Evolutionary conservation across 768 basidiomycete species (phyloP), one percentile per base, ranked within the genome.

Genomic region (Rhizopogon vulgaris): DNA sequence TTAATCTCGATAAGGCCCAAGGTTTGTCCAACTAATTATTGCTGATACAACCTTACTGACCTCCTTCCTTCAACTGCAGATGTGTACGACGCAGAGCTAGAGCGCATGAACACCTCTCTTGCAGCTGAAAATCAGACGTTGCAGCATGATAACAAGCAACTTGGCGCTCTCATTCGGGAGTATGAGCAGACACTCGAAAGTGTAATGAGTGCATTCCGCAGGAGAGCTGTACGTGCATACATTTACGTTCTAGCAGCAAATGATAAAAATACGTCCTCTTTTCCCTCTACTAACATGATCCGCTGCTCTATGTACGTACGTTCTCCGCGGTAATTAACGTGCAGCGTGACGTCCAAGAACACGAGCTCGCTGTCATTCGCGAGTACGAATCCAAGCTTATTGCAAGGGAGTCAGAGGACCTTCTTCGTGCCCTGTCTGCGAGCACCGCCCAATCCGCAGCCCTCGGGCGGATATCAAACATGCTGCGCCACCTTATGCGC

Each of bases 181-280:
- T 98, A 96, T 63, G 96, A 99, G 66, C 88, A 91, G 63, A 97
- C 95, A 0, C 72, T 99, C 30, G 96, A 99, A 69, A 89, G 79
- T 6, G 82, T 98, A 40, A 99, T 99, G 96, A 81, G 84, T 77
- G 62, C 71, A 27, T 99, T 99, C 71, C 78, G 96, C 52, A 87
- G 83, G 52, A 83, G 90, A 42, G 95, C 96, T 30, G 95, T 97
- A 67, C 53, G 90, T 82, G 45, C 51, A 39, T 18, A 18, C 32
- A 25, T 17, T n/a, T 22, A 46, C 22, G 32, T 32, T 12, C 18
- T 12, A 18, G 14, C 14, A 46, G 22, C 14, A 8, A 14, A 3
- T 9, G 38, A 27, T 40, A 25, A 38, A 41, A 14, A 10, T 14
- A 15, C 12, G 18, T 5, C 45, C 32, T 46, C 18, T 18, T 11